Evolutionary conservation across 257 asterid genomes (phyloP), one percentile per base, ranked within the genome.

Genomic region (Solanum arcanum): DNA sequence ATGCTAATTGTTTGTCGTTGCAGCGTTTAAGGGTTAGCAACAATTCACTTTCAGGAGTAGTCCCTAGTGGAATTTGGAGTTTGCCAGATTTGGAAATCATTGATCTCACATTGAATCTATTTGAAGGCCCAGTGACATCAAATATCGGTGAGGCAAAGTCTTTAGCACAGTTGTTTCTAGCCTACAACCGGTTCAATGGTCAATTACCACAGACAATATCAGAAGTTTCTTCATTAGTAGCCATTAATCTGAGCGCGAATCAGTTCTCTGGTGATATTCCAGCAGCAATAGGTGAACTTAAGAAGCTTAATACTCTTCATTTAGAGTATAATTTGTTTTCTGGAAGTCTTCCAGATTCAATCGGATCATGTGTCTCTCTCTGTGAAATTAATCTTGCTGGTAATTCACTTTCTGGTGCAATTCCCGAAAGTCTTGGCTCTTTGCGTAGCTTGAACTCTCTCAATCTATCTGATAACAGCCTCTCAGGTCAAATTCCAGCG

Each of bases 31-130:
- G 94, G 15, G 87, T 90, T 29, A 85, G 78, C 75, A 90, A 92
- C 27, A 92, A 92, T 87, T 92, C 91, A 31, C 89, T 92, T 62
- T 92, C 94, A 3, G 92, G 92, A 27, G 62, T 81, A 52, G 89
- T 90, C 39, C 94, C 92, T 5, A 44, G 25, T 2, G 92, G 92
- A 83, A 89, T 92, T 83, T 92, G 94, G 94, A 56, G 90, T 73
- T 77, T 90, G 87, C 92, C 94, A 6, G 78, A 73, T 47, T 44
- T 92, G 20, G 52, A 14, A 6, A 88, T 89, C 35, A 39, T 92
- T 88, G 94, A 92, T 88, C 89, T 92, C 83, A 83, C 46, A 27
- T 42, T 29, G 76, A 92, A 92, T 86, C 89, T 60, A 70, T 88
- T 92, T 73, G 92, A 92, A 87, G 94, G 94, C 1, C 80, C 91